A percentile compares a stretch with the other conserved stretches of the same genome.
phyloP scores from a whole-genome alignment of 2,329 filamentous ascomycete species.

The Pseudomassariella vexata region DNA sequence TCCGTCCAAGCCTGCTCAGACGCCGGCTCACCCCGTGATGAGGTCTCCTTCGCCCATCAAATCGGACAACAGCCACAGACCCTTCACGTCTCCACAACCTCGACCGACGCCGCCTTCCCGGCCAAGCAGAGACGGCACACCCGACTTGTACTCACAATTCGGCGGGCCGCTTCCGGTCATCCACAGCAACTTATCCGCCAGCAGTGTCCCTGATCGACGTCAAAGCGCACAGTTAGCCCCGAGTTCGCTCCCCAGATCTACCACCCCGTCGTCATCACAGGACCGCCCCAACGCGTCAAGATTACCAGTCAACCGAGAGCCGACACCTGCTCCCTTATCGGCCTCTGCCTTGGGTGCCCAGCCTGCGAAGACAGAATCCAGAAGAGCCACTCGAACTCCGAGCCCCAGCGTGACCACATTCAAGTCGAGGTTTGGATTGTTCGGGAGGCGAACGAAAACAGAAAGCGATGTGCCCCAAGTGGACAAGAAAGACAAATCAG shows the following conservation, averaged over 20 bases:
- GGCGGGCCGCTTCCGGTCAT: slow-evolving; percentile 48
- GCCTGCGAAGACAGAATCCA: slow-evolving; percentile 19
- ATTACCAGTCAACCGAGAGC: slow-evolving; percentile 26
- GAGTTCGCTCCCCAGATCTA: slow-evolving; percentile 27
- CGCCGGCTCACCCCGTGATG: slow-evolving; percentile 20
- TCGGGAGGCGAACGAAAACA: slow-evolving; percentile 66
- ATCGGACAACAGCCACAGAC: slow-evolving; percentile 19
- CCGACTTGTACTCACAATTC: slow-evolving; percentile 52
- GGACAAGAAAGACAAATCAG: slow-evolving; percentile 52
- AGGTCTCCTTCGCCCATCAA: slow-evolving; percentile 28
- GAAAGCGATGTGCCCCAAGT: slow-evolving; percentile 39
- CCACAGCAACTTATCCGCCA: slow-evolving; percentile 54
- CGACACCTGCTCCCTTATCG: slow-evolving; percentile 24
- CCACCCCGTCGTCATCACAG: slow-evolving; percentile 25
- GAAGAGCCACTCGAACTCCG: slow-evolving; percentile 35
- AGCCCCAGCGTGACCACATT: slow-evolving; percentile 54
- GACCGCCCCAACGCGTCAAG: slow-evolving; percentile 22
- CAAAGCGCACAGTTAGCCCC: slow-evolving; percentile 32
- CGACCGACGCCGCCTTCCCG: slow-evolving; percentile 45
- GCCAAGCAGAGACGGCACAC: slow-evolving; percentile 64
- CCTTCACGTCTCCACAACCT: slow-evolving; percentile 22
- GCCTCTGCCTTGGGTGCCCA: slow-evolving; percentile 9
- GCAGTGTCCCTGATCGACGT: slow-evolving; percentile 41
- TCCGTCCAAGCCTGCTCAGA: slow-evolving; percentile 30
- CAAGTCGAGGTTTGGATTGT: slow-evolving; percentile 68